Conservation (phyloP, 2,329 filamentous ascomycete genomes). For the Tolypocladium nubicola region DNA sequence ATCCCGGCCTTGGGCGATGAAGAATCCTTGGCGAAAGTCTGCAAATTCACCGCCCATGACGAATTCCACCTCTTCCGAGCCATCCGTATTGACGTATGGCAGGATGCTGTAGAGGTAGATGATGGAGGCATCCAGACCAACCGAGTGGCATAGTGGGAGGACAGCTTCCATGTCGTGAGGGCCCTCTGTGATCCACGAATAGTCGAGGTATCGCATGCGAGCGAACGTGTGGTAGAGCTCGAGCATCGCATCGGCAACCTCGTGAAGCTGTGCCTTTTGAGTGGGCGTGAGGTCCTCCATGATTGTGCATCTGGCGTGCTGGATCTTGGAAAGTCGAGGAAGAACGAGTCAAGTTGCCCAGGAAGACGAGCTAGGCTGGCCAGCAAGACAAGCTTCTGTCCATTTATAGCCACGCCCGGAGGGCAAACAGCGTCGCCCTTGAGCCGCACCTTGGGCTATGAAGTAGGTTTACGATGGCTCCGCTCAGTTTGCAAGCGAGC, state of each 20-base stretch:
- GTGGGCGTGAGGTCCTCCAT: background rate
- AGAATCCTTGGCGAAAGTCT: background rate
- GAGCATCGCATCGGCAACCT: background rate
- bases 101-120: background rate
- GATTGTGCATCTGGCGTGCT: background rate
- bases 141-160: background rate
- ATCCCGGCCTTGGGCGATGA: background rate
- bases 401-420: background rate
- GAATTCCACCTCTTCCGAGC: background rate
- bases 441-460: too few relatives aligned
- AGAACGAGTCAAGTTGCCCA: too few relatives aligned
- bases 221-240: background rate
- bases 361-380: too few relatives aligned
- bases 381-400: background rate
- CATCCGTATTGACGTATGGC: background rate
- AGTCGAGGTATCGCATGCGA: constrained; percentile 25
- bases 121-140: background rate
- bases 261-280: background rate
- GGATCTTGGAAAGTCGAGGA: background rate
- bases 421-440: too few relatives aligned
- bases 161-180: background rate
- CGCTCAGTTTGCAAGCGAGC: too few relatives aligned
- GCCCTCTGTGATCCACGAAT: constrained; percentile 1
- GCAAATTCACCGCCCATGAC: background rate
- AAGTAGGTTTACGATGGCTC: too few relatives aligned